Percentiles rank a stretch among this genome's conserved stretches.
These are phyloP conservation scores for Salvia splendens DNA, from an alignment of 257 asterid species.

Conservation along the genomic window DNA sequence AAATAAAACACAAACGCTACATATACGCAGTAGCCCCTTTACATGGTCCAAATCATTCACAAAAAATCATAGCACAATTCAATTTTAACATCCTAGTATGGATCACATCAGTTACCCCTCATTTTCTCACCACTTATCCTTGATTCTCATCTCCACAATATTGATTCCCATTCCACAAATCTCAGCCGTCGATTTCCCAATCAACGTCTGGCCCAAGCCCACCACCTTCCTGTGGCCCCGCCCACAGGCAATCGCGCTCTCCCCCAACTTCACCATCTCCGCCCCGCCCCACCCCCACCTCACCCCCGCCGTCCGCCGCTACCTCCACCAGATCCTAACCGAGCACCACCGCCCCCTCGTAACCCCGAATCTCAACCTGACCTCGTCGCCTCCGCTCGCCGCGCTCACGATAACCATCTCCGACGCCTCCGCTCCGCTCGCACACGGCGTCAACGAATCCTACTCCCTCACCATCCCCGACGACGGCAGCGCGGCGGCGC, in stretches of 20 bases:
- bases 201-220: slow-evolving; percentile 95
- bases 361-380: slow-evolving; percentile 53
- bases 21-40: slow-evolving; percentile 29
- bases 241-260: slow-evolving; percentile 58
- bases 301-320: slow-evolving; percentile 61
- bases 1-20: not conserved
- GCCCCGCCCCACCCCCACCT: slow-evolving; percentile 55
- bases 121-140: slow-evolving; percentile 13
- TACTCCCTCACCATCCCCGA: slow-evolving; percentile 56
- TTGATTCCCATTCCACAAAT: slow-evolving; percentile 27
- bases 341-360: slow-evolving; percentile 59
- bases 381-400: slow-evolving; percentile 48
- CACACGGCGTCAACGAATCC: slow-evolving; percentile 83
- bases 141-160: slow-evolving; percentile 23
- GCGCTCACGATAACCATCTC: slow-evolving; percentile 45
- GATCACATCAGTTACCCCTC: slow-evolving; percentile 2
- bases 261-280: slow-evolving; percentile 59
- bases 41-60: not conserved
- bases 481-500: slow-evolving; percentile 38
- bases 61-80: not conserved
- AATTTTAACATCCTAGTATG: slow-evolving; percentile 14
- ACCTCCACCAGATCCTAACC: slow-evolving; percentile 41
- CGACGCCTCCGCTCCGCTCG: slow-evolving; percentile 46
- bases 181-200: slow-evolving; percentile 59
- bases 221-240: slow-evolving; percentile 62